Evolutionary conservation across 2,329 filamentous ascomycete species (phyloP).

Genomic region (Scytalidium sp.): DNA sequence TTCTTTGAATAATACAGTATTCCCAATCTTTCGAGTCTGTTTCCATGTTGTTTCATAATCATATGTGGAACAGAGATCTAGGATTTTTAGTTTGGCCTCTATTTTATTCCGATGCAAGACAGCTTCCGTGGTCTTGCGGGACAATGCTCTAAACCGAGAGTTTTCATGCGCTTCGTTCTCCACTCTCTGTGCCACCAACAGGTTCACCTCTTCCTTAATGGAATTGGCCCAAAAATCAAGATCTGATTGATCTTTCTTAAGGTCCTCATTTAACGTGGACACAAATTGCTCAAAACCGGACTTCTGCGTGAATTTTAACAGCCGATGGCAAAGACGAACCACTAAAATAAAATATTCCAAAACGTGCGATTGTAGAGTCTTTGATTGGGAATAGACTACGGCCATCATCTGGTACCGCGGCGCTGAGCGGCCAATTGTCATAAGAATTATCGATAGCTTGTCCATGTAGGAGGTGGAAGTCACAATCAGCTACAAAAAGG

Average conservation of each 20-base stretch:
- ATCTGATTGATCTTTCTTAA: conserved; percentile 30
- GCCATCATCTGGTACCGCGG: conserved; percentile 37
- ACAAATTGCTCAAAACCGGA: conserved; percentile 28
- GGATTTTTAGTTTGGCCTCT: conserved; percentile 20
- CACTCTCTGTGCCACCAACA: conserved; percentile 24
- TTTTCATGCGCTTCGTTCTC: conserved; percentile 20
- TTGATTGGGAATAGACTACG: conserved; percentile 36
- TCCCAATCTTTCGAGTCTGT: conserved; percentile 36
- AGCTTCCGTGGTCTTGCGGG: conserved; percentile 15
- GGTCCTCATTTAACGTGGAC: conserved; percentile 28
- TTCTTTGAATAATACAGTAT: conserved; percentile 23
- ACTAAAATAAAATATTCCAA: conserved; percentile 39
- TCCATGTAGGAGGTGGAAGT: conserved; percentile 33
- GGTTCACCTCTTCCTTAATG: conserved; percentile 33
- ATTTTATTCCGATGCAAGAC: conserved; percentile 9
- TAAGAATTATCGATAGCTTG: conserved; percentile 37
- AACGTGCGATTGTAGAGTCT: conserved; percentile 30
- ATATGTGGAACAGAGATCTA: conserved; percentile 39
- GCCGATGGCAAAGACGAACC: conserved; percentile 34
- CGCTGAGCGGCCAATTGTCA: conserved; percentile 36
- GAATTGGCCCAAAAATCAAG: conserved; percentile 31
- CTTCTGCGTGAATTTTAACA: conserved; percentile 31
- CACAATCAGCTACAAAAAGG: conserved; percentile 26
- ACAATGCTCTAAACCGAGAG: conserved; percentile 20
- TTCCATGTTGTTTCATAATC: conserved; percentile 39